These are phyloP conservation scores for Nakaseomyces kungkrabaensis DNA, from an alignment of 1,139 yeast genomes.

Conservation along the genomic window DNA sequence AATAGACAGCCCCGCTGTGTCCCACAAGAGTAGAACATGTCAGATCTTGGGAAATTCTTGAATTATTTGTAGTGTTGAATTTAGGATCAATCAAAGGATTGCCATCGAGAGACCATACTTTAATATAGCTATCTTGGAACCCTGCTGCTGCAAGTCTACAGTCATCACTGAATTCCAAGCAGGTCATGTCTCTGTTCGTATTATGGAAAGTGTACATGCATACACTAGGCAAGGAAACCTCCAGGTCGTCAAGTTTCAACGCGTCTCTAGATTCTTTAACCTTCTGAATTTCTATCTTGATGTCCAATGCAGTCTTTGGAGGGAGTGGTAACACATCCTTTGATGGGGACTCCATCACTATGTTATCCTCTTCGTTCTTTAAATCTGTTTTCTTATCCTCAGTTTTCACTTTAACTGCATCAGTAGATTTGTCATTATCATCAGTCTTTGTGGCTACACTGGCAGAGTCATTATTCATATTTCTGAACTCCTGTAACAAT, in stretches of 20 bases:
- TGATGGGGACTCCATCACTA: constrained; percentile 52
- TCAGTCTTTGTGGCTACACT: constrained; percentile 4
- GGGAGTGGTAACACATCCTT: constrained; percentile 78
- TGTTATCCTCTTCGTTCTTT: constrained; percentile 7
- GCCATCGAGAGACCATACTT: constrained; percentile 89
- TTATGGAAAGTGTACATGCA: constrained; percentile 98
- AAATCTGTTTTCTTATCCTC: constrained; percentile 27
- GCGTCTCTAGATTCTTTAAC: constrained; percentile 77
- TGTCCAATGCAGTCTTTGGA: constrained; percentile 65
- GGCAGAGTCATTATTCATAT: constrained; percentile 27
- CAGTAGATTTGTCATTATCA: constrained; percentile 11
- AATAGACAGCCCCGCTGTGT: constrained; percentile 91
- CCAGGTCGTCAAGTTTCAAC: constrained; percentile 53
- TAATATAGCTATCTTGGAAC: constrained; percentile 81
- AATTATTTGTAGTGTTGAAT: constrained; percentile 7
- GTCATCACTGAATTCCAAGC: constrained; percentile 78
- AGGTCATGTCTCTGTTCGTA: constrained; percentile 78
- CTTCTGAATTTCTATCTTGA: constrained; percentile 64
- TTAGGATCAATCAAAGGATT: constrained; percentile 43
- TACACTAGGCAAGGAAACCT: constrained; percentile 83
- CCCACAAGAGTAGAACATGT: constrained; percentile 61
- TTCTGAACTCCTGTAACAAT: constrained; percentile 41
- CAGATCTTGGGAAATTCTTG: constrained; percentile 9
- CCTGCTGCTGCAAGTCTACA: constrained; percentile 87
- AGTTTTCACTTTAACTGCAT: constrained; percentile 17